phyloP scores from a whole-genome alignment of 306 rosid genomes.

The Erythrophleum fordii region DNA sequence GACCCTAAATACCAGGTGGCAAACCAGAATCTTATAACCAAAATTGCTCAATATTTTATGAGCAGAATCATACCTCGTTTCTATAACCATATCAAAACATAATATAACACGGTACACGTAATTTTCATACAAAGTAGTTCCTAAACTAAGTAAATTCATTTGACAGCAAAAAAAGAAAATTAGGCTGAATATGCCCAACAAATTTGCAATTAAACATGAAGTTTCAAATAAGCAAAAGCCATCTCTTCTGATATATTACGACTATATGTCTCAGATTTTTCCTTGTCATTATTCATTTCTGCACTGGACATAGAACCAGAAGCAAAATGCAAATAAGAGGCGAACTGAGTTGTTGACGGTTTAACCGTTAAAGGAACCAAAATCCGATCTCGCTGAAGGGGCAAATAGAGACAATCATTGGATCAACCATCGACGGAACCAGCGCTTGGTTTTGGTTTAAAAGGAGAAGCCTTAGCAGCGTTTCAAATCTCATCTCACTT shows the following conservation, averaged over 20 bases:
- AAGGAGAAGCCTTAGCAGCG: no score
- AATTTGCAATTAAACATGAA: neutral
- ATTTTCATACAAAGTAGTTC: neutral
- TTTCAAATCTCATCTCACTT: no score
- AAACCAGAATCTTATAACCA: conserved; percentile 15
- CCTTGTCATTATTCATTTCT: conserved; percentile 59
- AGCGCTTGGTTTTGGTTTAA: no score
- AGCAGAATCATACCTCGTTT: conserved; percentile 8
- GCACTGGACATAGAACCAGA: conserved; percentile 74
- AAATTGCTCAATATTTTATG: neutral
- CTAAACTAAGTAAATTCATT: neutral
- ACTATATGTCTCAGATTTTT: conserved; percentile 77
- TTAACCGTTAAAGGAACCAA: no score
- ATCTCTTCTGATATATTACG: conserved; percentile 62
- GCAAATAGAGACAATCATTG: no score
- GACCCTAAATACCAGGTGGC: neutral
- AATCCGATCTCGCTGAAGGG: no score
- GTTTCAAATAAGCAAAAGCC: conserved; percentile 31
- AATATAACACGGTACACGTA: neutral
- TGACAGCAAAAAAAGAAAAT: neutral
- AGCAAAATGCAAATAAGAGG: conserved; percentile 74
- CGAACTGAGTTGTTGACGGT: no score
- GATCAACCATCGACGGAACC: no score
- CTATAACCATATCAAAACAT: neutral
- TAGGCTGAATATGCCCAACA: neutral